Evolutionary conservation across 306 rosid genomes (phyloP).

Genomic region (Pyrus communis): DNA sequence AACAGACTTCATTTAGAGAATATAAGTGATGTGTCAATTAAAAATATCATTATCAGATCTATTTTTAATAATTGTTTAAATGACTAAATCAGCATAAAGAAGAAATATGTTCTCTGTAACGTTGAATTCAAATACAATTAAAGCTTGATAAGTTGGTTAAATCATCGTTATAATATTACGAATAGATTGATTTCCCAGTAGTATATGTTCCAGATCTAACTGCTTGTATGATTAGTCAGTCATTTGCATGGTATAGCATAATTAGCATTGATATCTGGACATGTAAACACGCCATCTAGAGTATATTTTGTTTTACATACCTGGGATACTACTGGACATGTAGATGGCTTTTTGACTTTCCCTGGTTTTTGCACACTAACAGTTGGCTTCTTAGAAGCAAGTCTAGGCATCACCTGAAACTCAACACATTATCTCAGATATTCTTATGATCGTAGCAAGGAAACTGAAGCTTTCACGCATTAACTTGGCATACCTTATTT

Average conservation of each 20-base stretch:
- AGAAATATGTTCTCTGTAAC: background rate
- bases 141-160: background rate
- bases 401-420: constrained; percentile 42
- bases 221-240: background rate
- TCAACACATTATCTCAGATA: constrained; percentile 10
- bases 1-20: constrained; percentile 34
- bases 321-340: constrained; percentile 50
- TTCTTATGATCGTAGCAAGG: background rate
- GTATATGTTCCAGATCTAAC: background rate
- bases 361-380: constrained; percentile 41
- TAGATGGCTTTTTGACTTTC: constrained; percentile 36
- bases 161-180: background rate
- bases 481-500: constrained; percentile 48
- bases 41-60: background rate
- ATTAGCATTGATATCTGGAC: background rate
- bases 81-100: background rate
- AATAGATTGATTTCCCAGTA: background rate
- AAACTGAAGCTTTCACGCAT: constrained; percentile 4
- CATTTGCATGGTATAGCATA: background rate
- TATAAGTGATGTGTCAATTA: constrained; percentile 11
- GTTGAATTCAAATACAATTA: background rate
- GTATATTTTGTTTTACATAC: constrained; percentile 20
- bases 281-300: background rate
- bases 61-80: background rate
- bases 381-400: constrained; percentile 46